phyloP scores from a whole-genome alignment of 176 grass and related monocot genomes.

The Tillandsia fasciculata region DNA sequence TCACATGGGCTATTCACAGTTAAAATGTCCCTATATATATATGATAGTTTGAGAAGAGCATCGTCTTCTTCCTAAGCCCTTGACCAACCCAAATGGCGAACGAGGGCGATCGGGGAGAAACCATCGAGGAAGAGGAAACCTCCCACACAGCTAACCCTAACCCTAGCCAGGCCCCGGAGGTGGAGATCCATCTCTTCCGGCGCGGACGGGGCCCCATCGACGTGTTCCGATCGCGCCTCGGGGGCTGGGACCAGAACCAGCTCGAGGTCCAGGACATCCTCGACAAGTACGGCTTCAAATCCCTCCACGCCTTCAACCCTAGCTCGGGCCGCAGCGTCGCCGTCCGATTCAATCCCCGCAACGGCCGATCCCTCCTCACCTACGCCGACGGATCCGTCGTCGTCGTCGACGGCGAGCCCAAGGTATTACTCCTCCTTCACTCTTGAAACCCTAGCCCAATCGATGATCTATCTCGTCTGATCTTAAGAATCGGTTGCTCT shows the following conservation, averaged over 20 bases:
- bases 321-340: conserved; percentile 48
- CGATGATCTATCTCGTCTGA: not conserved
- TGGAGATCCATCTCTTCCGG: conserved; percentile 71
- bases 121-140: not conserved
- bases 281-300: conserved; percentile 76
- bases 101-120: not conserved
- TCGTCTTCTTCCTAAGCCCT: too few species aligned
- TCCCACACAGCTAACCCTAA: not conserved
- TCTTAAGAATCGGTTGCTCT: not conserved
- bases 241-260: conserved; percentile 81
- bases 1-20: too few species aligned
- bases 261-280: conserved; percentile 84
- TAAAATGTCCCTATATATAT: too few species aligned
- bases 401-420: conserved; percentile 84
- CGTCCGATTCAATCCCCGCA: conserved; percentile 67
- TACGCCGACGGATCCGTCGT: conserved; percentile 53
- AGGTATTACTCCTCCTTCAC: conserved; percentile 20
- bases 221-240: conserved; percentile 58
- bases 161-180: conserved; percentile 45
- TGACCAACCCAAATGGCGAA: not conserved
- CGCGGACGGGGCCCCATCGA: conserved; percentile 50
- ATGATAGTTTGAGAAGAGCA: too few species aligned
- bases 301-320: conserved; percentile 59
- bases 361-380: conserved; percentile 66
- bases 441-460: not conserved